A percentile compares a stretch with the other conserved stretches of the same genome.
phyloP scores from a whole-genome alignment of 371 early-diverging fungal genomes.

The Syncephalastrum monosporum region DNA sequence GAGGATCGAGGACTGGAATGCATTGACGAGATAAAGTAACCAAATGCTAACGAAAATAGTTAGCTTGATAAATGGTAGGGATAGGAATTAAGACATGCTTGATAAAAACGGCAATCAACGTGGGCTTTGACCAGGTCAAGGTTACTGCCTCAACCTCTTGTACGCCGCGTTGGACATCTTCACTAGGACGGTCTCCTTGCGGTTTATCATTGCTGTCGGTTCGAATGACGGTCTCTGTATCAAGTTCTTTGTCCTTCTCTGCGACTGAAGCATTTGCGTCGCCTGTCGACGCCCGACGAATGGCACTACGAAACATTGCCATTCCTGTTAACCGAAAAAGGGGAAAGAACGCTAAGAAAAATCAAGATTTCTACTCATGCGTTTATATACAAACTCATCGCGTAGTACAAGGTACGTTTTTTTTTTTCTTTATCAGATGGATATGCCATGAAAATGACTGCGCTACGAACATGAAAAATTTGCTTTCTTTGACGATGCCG shows the following conservation, averaged over 20 bases:
- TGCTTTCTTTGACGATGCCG: too few relatives aligned
- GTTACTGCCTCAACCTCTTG: conserved; percentile 15
- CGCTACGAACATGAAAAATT: too few relatives aligned
- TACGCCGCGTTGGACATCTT: conserved; percentile 14
- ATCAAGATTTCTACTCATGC: too few relatives aligned
- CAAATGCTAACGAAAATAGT: conserved; percentile 12
- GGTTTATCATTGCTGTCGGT: not conserved
- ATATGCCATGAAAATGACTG: too few relatives aligned
- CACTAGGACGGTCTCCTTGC: conserved; percentile 3
- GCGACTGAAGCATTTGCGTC: conserved; percentile 6
- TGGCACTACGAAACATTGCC: not conserved
- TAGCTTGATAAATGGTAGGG: not conserved
- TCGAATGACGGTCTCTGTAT: conserved; percentile 7
- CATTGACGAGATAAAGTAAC: conserved; percentile 20
- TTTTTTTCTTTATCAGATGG: too few relatives aligned
- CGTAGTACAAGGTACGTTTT: too few relatives aligned
- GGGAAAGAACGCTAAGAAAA: too few relatives aligned
- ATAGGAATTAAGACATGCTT: conserved; percentile 6
- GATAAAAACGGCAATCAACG: conserved; percentile 12
- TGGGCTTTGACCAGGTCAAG: conserved; percentile 15
- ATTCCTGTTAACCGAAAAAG: not conserved
- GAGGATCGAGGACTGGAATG: conserved; percentile 16
- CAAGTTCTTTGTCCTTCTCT: conserved; percentile 13
- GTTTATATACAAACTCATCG: too few relatives aligned
- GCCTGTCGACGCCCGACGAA: conserved; percentile 1